A percentile compares a stretch with the other conserved stretches of the same genome.
These are phyloP conservation scores for Leccinum ochraceum DNA, from an alignment of 768 basidiomycete species.

Conservation along the genomic window DNA sequence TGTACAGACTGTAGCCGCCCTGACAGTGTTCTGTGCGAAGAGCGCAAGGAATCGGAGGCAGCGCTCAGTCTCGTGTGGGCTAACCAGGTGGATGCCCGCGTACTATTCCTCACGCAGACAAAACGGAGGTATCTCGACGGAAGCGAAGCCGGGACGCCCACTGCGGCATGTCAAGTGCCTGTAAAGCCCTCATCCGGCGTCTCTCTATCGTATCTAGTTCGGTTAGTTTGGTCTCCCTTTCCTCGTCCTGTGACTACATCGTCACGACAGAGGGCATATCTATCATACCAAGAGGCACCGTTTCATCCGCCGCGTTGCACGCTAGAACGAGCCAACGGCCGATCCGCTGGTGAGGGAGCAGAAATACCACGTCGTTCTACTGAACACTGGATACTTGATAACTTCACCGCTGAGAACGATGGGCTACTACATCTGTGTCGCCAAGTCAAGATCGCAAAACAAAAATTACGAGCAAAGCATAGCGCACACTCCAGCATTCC, in stretches of 20 bases:
- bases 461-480: conserved; percentile 3
- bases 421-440: conserved; percentile 54
- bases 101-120: too few species aligned
- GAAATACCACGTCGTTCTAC: conserved; percentile 32
- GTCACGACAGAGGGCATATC: conserved; percentile 63
- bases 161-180: neutral
- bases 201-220: conserved; percentile 80
- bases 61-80: conserved; percentile 91
- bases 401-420: conserved; percentile 14
- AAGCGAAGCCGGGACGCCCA: conserved; percentile 15
- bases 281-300: conserved; percentile 27
- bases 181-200: conserved; percentile 54
- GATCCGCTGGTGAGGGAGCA: conserved; percentile 10
- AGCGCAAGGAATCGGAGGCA: conserved; percentile 63
- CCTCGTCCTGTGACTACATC: conserved; percentile 73
- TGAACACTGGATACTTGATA: conserved; percentile 39
- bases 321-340: conserved; percentile 2
- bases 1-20: conserved; percentile 76
- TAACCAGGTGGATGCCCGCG: conserved; percentile 70
- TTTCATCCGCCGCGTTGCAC: conserved; percentile 8
- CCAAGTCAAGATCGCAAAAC: conserved; percentile 17
- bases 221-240: conserved; percentile 37
- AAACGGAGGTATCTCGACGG: conserved; percentile 54
- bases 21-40: conserved; percentile 55
- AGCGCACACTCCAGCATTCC: conserved; percentile 95